These are phyloP conservation scores for Jamesozyma jinghongensis DNA, from an alignment of 805 yeast genomes.

Conservation along the genomic window DNA sequence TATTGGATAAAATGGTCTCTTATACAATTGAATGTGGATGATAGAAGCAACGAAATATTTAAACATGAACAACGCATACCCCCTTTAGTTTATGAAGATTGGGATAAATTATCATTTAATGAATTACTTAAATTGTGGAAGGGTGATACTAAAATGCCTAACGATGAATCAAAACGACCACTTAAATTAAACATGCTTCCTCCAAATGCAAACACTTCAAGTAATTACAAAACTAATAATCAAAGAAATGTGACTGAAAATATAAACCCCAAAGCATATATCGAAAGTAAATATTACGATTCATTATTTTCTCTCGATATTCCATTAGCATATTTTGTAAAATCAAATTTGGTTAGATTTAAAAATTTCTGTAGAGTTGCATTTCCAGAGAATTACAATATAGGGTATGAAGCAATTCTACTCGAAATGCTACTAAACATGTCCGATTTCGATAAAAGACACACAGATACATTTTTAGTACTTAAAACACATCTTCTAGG, in stretches of 20 bases:
- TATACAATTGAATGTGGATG: constrained; percentile 5
- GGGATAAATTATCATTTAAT: background rate
- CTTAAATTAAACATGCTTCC: constrained; percentile 6
- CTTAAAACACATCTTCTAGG: background rate
- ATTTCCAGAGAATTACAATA: constrained; percentile 9
- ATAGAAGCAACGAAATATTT: background rate
- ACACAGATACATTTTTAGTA: constrained; percentile 9
- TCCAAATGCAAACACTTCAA: constrained; percentile 1
- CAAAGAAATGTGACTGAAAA: background rate
- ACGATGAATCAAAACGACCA: background rate
- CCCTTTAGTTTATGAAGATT: background rate
- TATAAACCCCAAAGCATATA: constrained; percentile 17
- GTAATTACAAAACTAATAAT: background rate
- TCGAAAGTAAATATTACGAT: constrained; percentile 30
- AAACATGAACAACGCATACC: background rate
- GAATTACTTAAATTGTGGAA: background rate
- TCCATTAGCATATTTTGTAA: constrained; percentile 35
- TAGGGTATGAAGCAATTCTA: constrained; percentile 21
- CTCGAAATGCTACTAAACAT: constrained; percentile 28
- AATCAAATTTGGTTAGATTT: constrained; percentile 42
- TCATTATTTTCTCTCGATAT: constrained; percentile 29
- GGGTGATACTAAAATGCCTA: background rate
- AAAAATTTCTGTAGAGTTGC: constrained; percentile 33
- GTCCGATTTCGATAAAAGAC: constrained; percentile 37
- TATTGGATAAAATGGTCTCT: constrained; percentile 12